Conservation (phyloP, 2,329 filamentous ascomycete species). For the Fusarium oligoseptatum region DNA sequence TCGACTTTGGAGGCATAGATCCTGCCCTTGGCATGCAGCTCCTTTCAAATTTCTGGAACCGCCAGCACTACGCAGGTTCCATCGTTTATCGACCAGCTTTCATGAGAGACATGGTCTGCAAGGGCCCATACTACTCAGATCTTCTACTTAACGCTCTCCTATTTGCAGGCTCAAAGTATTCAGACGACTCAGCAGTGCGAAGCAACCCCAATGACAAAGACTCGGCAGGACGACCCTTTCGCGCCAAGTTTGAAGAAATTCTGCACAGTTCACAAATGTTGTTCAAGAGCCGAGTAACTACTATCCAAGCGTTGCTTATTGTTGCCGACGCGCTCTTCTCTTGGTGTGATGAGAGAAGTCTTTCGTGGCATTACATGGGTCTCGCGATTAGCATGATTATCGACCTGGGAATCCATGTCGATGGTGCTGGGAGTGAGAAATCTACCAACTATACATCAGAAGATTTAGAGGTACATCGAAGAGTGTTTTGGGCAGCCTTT, state of each 20-base stretch:
- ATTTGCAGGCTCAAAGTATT: constrained; percentile 48
- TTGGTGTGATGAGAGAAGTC: constrained; percentile 17
- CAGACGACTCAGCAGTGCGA: neutral
- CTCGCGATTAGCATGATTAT: constrained; percentile 25
- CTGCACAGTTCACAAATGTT: neutral
- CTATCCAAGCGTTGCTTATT: constrained; percentile 11
- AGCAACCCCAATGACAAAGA: neutral
- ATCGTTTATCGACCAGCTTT: constrained; percentile 67
- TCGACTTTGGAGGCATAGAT: constrained; percentile 40
- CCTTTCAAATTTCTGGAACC: constrained; percentile 65
- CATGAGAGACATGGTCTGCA: constrained; percentile 66
- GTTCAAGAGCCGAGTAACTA: constrained; percentile 16
- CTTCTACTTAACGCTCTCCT: constrained; percentile 68
- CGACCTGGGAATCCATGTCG: constrained; percentile 19
- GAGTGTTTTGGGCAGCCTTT: constrained; percentile 50
- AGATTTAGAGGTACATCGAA: constrained; percentile 58
- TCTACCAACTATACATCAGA: constrained; percentile 52
- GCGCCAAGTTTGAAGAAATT: constrained; percentile 14
- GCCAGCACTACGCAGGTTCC: constrained; percentile 60
- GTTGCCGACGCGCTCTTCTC: neutral
- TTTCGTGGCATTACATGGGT: constrained; percentile 29
- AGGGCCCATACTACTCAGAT: constrained; percentile 69
- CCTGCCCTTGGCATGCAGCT: constrained; percentile 64
- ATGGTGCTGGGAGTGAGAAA: rapidly evolving
- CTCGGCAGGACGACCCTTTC: constrained; percentile 6